Percentiles rank a stretch among this genome's conserved stretches.
Evolutionary conservation across 176 grass and related monocot species (phyloP).

Genomic region (Carex pumila): DNA sequence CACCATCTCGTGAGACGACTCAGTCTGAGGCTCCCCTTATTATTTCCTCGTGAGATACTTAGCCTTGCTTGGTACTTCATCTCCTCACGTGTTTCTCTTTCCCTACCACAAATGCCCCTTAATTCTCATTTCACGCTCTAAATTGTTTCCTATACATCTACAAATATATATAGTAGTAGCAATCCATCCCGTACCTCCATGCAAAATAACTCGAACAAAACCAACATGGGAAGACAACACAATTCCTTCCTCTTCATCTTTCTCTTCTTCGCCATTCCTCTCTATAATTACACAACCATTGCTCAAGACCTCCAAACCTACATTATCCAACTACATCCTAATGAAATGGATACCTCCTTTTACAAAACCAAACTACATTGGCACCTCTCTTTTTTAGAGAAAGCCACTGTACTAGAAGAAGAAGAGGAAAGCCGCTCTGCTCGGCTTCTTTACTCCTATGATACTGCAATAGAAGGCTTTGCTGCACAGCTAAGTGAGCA

Average conservation of each 20-base stretch:
- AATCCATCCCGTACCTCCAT: background rate
- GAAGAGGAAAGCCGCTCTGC: constrained; percentile 27
- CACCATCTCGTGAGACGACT: background rate
- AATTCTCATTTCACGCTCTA: background rate
- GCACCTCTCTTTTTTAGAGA: constrained; percentile 64
- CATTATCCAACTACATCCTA: constrained; percentile 70
- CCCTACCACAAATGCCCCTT: background rate
- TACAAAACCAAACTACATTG: constrained; percentile 23
- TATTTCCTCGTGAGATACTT: constrained; percentile 11
- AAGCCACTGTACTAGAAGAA: constrained; percentile 25
- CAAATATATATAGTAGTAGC: background rate
- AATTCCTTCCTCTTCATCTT: constrained; percentile 4
- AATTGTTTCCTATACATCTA: background rate
- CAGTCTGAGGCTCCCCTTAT: background rate
- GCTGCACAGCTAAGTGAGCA: constrained; percentile 44
- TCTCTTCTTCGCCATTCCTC: background rate
- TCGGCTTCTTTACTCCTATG: constrained; percentile 78
- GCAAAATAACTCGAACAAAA: background rate
- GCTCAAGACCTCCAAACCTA: constrained; percentile 38
- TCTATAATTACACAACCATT: background rate
- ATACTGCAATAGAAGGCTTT: constrained; percentile 77
- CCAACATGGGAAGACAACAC: background rate
- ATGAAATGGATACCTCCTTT: background rate
- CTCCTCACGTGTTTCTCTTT: constrained; percentile 9
- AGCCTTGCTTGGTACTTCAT: background rate